Evolutionary conservation across 176 grass and related monocot genomes (phyloP), one percentile per base, ranked within the genome.

Genomic region (Triticum monococcum): DNA sequence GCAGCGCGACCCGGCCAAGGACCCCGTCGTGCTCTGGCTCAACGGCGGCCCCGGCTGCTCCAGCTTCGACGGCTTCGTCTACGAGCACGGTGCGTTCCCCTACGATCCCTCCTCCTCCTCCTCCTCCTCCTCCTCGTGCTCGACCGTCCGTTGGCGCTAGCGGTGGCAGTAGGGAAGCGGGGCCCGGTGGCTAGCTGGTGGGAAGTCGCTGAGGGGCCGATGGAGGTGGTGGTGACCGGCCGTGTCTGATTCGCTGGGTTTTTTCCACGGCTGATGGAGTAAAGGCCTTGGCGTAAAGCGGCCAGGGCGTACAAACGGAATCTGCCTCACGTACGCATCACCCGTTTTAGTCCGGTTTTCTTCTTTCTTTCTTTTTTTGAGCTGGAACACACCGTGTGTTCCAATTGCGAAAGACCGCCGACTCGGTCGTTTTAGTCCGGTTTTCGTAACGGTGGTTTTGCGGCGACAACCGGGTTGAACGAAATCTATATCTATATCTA

Each of bases 31-130:
- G 83, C 84, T 92, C 45, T 92, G 90, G 90, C 90, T 92, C 45
- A 92, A 92, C 86, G 90, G 90, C 74, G 90, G 90, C 2, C 90
- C 90, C 0, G 90, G 90, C 0, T 92, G 90, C 87, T 92, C 90
- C 73, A 92, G 90, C 87, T 89, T 92, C 73, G 90, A 92, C 59
- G 90, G 90, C 87, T 92, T 92, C 87, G 82, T 92, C 79, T 92
- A 92, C 86, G 90, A 92, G 68, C 90, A 92, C 80, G 90, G 90
- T 89, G 60, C 60, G 84, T 23, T 20, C 0, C 20, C 37, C 37
- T 38, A 38, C 0, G 37, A 38, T 38, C 37, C 37, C 1, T 38
- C 59, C n/a, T 20, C 12, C 20, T 35, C 26, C 5, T 20, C 4
- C 41, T n/a, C 28, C 1, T 26, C 60, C 23, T n/a, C 13, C 22